A percentile compares a stretch with the other conserved stretches of the same genome.
These are phyloP conservation scores for Tardiomyces depauwii DNA, from an alignment of 1,139 yeast species.

Conservation along the genomic window DNA sequence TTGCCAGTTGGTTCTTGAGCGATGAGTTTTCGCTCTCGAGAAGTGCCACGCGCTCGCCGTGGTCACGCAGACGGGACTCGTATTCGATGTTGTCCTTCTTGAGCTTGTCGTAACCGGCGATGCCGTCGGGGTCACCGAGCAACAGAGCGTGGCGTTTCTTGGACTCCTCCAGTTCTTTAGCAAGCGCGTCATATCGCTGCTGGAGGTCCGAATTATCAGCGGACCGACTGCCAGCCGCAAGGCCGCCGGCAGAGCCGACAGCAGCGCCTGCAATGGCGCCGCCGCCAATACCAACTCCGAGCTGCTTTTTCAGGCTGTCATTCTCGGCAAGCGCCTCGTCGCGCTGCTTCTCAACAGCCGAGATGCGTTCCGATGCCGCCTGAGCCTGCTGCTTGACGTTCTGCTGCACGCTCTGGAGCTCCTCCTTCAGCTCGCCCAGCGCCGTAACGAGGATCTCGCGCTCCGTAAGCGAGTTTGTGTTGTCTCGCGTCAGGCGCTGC, in stretches of 20 bases:
- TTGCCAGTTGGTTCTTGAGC: neutral
- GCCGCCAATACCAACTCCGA: neutral
- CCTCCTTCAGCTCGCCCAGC: slow-evolving; percentile 23
- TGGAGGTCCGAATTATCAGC: neutral
- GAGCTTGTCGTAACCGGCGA: neutral
- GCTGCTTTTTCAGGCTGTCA: neutral
- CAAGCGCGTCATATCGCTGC: neutral
- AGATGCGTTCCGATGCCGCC: slow-evolving; percentile 23
- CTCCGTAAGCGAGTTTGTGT: slow-evolving; percentile 16
- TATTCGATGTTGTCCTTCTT: neutral
- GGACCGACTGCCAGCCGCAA: neutral
- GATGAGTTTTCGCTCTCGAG: neutral
- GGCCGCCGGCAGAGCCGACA: neutral
- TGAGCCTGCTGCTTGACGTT: slow-evolving; percentile 23
- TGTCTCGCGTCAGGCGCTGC: slow-evolving; percentile 20
- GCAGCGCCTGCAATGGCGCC: neutral
- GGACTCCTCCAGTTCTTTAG: neutral
- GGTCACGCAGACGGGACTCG: neutral
- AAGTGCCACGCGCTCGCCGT: neutral
- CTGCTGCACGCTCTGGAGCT: slow-evolving; percentile 22
- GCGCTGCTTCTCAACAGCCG: slow-evolving; percentile 10
- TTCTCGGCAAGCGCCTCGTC: slow-evolving; percentile 9
- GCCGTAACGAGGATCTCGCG: slow-evolving; percentile 26
- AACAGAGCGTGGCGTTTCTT: neutral
- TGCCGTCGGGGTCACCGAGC: neutral